These are phyloP conservation scores for Didymella pinodella DNA, from an alignment of 2,329 filamentous ascomycete species.

Conservation along the genomic window DNA sequence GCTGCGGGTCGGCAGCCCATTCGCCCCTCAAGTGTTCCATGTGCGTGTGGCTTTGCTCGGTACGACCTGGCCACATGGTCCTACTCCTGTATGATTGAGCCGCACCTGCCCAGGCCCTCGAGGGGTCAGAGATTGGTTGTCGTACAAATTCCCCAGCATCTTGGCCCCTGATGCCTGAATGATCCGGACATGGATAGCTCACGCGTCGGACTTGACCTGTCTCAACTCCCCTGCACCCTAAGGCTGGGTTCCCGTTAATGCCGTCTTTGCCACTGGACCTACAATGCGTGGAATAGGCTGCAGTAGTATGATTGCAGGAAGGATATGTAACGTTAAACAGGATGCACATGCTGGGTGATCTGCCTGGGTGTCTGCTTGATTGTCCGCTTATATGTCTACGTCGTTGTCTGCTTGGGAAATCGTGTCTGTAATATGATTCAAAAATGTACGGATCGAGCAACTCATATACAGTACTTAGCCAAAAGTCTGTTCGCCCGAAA, in stretches of 20 bases:
- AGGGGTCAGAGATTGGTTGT: not conserved
- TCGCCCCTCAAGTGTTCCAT: too few species aligned
- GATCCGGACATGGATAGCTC: not conserved
- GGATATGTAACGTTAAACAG: not conserved
- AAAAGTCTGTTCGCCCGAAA: too few species aligned
- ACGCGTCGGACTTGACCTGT: not conserved
- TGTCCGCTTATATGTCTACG: not conserved
- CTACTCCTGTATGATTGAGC: not conserved
- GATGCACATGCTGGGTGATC: not conserved
- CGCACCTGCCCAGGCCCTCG: not conserved
- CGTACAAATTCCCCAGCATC: not conserved
- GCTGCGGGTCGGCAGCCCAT: too few species aligned
- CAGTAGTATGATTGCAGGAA: not conserved
- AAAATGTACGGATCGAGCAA: not conserved
- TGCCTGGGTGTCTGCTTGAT: not conserved
- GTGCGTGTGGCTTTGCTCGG: too few species aligned
- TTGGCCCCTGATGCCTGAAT: not conserved
- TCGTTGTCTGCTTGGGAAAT: not conserved
- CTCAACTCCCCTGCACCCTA: not conserved
- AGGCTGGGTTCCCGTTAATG: not conserved
- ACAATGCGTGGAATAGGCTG: not conserved
- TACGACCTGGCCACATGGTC: too few species aligned
- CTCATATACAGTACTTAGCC: too few species aligned
- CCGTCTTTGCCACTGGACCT: not conserved
- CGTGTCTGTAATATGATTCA: not conserved